phyloP scores from a whole-genome alignment of 768 basidiomycete species.

The Mycena haematopus region DNA sequence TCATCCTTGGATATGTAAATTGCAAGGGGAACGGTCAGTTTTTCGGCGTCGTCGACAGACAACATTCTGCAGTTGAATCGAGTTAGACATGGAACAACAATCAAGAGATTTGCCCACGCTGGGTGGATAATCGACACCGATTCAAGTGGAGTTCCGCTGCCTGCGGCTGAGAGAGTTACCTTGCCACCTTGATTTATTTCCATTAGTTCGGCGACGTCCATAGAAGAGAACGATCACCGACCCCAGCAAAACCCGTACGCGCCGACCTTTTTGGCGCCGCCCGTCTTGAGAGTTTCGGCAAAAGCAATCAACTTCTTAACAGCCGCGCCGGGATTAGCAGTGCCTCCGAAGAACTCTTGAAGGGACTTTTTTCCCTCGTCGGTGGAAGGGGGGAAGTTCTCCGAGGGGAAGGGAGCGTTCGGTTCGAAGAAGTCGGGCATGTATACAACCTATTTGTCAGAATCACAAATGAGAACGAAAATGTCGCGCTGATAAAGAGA shows the following conservation, averaged over 20 bases:
- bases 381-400: slow-evolving; percentile 60
- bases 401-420: slow-evolving; percentile 52
- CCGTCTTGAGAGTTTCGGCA: slow-evolving; percentile 46
- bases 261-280: slow-evolving; percentile 52
- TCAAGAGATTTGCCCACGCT: slow-evolving; percentile 47
- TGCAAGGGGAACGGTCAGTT: slow-evolving; percentile 57
- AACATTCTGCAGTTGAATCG: slow-evolving; percentile 49
- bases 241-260: slow-evolving; percentile 67
- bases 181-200: slow-evolving; percentile 50
- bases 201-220: neutral
- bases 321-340: slow-evolving; percentile 49
- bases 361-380: slow-evolving; percentile 58
- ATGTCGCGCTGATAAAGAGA: no score
- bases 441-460: slow-evolving; percentile 47
- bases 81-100: neutral
- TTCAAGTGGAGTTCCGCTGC: slow-evolving; percentile 50
- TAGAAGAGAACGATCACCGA: slow-evolving; percentile 28
- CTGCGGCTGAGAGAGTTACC: slow-evolving; percentile 50
- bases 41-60: slow-evolving; percentile 54
- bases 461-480: no score
- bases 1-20: slow-evolving; percentile 68
- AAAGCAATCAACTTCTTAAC: slow-evolving; percentile 50
- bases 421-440: slow-evolving; percentile 75
- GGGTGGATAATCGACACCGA: slow-evolving; percentile 62
- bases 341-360: slow-evolving; percentile 63